Base-by-base conservation (phyloP, 2,329 filamentous ascomycete species). In the Lachnellula suecica region DNA sequence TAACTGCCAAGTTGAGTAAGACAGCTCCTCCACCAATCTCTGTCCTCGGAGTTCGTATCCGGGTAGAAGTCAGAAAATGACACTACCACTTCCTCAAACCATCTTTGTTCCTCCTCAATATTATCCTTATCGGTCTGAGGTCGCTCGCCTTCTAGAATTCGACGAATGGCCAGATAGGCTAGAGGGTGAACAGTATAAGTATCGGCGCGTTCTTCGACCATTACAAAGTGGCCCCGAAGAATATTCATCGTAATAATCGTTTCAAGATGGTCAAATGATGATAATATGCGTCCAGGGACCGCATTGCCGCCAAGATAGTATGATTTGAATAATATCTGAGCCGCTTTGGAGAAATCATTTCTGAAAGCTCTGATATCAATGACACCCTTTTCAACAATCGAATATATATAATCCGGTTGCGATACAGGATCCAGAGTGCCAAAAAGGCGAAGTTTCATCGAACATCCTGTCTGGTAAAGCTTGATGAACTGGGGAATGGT, bases 11-110 rank as follows among this genome's bases (percentile, higher is more conserved):
- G 50, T n/a, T 60, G 54, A 8, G 55, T 48, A 41, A 64, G 62
- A 34, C 58, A 59, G 4, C 37, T 46, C 38, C 59, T 63, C 62
- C 62, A 63, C 62, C 60, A 64, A 22, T 51, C 52, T 46, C 60
- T 49, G 27, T 52, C 49, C 8, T 63, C 54, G 25, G 41, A 35
- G 19, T 54, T 47, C 3, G 54, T 41, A 38, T 59, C 58, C 4
- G 62, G 62, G 31, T 64, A 64, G 13, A 58, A 50, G 8, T 57
- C 44, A 11, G 56, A 57, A 34, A 64, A 63, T 5, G 53, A 49
- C 7, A 60, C 25, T 7, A 64, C 53, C 19, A 55, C 51, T 34
- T 64, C 52, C 23, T 57, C 57, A 27, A 58, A 60, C 62, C 62
- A 64, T 38, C 52, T 42, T 4, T 53, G 45, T 27, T 64, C 59